Base-by-base conservation (phyloP, 495 filamentous ascomycete species). In the Hypoxylon trugodes region DNA sequence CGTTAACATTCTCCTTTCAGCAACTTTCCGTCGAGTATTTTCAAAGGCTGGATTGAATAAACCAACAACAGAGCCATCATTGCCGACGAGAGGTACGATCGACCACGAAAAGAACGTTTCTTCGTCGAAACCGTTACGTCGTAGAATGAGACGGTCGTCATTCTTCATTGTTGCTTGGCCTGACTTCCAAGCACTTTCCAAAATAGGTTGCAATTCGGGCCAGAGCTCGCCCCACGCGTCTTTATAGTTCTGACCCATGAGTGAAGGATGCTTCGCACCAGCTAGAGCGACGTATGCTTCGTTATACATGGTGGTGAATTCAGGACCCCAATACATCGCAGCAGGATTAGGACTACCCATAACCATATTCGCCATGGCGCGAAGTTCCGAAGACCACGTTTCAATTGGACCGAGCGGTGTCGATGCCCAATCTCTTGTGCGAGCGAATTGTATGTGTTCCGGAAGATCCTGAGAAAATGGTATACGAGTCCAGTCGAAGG, bases 121-220 rank as follows among this genome's bases (percentile, higher is more conserved):
- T 71, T 91, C 89, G 6, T 88, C 61, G 47, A 79, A 87, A 2
- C 80, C 81, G 42, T 84, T 77, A 12, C 89, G 79, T 40, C 77
- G 78, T 15, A 90, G 75, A 66, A 90, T 89, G 3, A 90, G 72
- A 43, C 81, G 80, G 66, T 90, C 88, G 65, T 90, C 88, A 61
- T 90, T 83, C 68, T 90, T 90, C 87, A 90, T 89, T 4, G 84
- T 90, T 2, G 87, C 86, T 68, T 87, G 81, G 3, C 87, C 89
- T 2, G 82, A 84, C 24, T 75, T 59, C 65, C 76, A 79, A 0
- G 88, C 89, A 56, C 71, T 81, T 3, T 77, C 73, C 56, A 91
- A 84, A 1, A 88, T 77, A 5, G 82, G 84, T 59, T 81, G 78
- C 4, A 91, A 76, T 1, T 82, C 81, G 25, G 81, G 75, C 87